Evolutionary conservation across 768 basidiomycete species (phyloP), one percentile per base, ranked within the genome.

Genomic region (Vararia minispora): DNA sequence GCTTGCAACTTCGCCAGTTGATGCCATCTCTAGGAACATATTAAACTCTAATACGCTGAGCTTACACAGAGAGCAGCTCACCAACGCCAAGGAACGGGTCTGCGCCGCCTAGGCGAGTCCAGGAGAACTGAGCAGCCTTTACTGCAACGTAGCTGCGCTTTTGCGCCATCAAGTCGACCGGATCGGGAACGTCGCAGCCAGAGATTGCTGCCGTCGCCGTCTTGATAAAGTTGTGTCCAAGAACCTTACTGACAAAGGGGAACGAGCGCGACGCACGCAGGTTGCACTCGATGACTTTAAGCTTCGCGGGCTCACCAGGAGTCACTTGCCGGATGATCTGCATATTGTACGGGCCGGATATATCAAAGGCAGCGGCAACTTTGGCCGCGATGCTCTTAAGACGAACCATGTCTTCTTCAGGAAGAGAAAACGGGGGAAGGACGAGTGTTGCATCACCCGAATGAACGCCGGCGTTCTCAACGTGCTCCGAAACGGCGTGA

Each of bases 271-370:
- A 98, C 12, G 95, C 95, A 41, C 95, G 87, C 24, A 98, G 67
- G 61, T 99, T 99, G 62, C 95, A 99, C 61, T 99, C 95, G 48
- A 99, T 99, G 47, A 98, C 95, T 67, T 94, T 98, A 49, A 98
- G 76, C 40, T 77, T 72, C 9, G 78, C 62, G 12, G 58, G 55
- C 17, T 67, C 68, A 5, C 67, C 66, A 2, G 73, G 60, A n/a
- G n/a, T n/a, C n/a, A n/a, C n/a, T 57, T 89, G 88, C 56, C 85
- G 77, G 64, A 99, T 98, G 58, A 99, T 76, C 60, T 99, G 95
- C 92, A 99, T 99, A 60, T 99, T 99, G 79, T 79, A 99, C 6
- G 95, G 95, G 25, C 95, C 95, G 20, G 90, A 95, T 37, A 99
- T 98, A 52, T 95, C 71, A 61, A 98, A 95, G 8, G 91, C 95